Evolutionary conservation across 306 rosid genomes (phyloP).

Genomic region (Pterocarpus santalinus): DNA sequence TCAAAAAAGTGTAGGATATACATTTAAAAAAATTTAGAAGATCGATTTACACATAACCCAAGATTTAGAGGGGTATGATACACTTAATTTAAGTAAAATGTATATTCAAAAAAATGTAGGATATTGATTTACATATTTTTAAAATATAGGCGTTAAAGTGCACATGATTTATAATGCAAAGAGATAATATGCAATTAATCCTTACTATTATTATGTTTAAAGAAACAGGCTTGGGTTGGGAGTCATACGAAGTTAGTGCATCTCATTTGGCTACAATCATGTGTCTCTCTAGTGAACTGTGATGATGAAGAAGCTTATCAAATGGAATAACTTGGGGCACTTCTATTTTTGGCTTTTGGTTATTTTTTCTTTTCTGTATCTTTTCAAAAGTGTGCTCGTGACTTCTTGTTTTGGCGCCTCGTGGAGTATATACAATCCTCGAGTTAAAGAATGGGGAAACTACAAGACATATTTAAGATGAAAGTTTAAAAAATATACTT

Average conservation of each 20-base stretch:
- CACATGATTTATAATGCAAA: no score
- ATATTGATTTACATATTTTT: no score
- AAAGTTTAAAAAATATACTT: no score
- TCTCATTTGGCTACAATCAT: not conserved
- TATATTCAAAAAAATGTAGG: no score
- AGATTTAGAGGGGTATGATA: no score
- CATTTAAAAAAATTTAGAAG: no score
- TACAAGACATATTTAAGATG: not conserved
- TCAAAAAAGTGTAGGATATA: no score
- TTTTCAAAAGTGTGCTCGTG: constrained; percentile 4
- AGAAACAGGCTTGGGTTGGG: not conserved
- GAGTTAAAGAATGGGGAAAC: not conserved
- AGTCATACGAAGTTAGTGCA: not conserved
- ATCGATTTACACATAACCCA: no score
- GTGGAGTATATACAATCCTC: not conserved
- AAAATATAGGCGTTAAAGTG: no score
- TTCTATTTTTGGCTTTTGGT: not conserved
- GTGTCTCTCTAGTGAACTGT: not conserved
- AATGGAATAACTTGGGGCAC: not conserved
- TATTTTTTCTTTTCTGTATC: not conserved
- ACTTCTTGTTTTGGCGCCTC: not conserved
- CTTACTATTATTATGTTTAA: no score
- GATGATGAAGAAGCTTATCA: not conserved
- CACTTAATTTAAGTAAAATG: no score
- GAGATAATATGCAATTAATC: no score